These are phyloP conservation scores for Acacia confusa DNA, from an alignment of 306 rosid species.

Conservation along the genomic window DNA sequence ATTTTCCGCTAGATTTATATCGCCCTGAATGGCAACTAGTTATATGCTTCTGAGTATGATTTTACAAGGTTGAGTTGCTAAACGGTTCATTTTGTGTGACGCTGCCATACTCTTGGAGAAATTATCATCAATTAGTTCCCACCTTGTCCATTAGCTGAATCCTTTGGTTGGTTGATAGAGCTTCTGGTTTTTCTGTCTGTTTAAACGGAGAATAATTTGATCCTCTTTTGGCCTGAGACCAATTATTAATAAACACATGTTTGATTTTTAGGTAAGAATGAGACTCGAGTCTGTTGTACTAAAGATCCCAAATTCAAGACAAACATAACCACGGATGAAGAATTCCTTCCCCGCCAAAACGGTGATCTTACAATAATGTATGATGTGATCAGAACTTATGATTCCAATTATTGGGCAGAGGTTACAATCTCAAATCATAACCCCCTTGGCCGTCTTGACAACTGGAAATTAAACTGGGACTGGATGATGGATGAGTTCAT, in stretches of 20 bases:
- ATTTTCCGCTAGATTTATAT: neutral
- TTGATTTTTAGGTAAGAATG: constrained; percentile 55
- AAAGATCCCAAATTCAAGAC: constrained; percentile 50
- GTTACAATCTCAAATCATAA: constrained; percentile 75
- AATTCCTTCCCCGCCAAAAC: constrained; percentile 58
- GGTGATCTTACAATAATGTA: constrained; percentile 87
- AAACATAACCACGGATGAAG: constrained; percentile 45
- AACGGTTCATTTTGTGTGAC: neutral
- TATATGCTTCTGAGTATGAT: neutral
- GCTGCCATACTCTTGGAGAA: neutral
- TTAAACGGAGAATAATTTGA: neutral
- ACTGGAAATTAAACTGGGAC: constrained; percentile 81
- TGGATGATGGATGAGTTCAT: constrained; percentile 81
- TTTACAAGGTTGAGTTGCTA: neutral
- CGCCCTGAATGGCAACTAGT: neutral
- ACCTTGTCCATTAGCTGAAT: neutral
- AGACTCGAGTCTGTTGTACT: constrained; percentile 68
- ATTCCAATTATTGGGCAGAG: constrained; percentile 68
- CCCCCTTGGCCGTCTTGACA: constrained; percentile 86
- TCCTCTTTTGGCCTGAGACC: neutral
- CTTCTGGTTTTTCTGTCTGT: neutral
- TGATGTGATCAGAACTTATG: constrained; percentile 66
- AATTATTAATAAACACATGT: neutral
- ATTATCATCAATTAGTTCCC: neutral
- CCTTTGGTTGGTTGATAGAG: neutral